These are phyloP conservation scores for Epichloe brachyelytri DNA, from an alignment of 2,329 filamentous ascomycete genomes.

Conservation along the genomic window DNA sequence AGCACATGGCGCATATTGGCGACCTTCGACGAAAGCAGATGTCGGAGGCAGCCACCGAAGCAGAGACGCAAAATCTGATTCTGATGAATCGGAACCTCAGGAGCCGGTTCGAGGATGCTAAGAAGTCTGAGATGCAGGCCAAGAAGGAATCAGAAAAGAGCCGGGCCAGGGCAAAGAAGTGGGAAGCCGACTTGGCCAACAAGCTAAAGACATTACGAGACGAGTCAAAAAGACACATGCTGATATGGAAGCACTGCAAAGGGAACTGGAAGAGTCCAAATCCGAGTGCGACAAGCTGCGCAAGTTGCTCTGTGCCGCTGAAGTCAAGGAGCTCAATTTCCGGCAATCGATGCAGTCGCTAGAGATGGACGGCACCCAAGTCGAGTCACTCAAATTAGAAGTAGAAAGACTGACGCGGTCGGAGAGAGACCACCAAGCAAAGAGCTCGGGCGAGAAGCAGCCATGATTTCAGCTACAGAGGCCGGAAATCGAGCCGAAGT, in stretches of 20 bases:
- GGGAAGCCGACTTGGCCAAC: conserved; percentile 56
- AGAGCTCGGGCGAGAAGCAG: conserved; percentile 45
- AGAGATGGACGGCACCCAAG: conserved; percentile 46
- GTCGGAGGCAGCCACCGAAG: conserved; percentile 64
- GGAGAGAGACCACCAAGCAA: conserved; percentile 50
- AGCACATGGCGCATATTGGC: conserved; percentile 71
- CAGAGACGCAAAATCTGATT: conserved; percentile 70
- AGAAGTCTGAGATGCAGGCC: conserved; percentile 54
- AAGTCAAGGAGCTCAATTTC: conserved; percentile 52
- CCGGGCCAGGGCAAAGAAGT: conserved; percentile 61
- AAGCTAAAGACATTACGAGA: conserved; percentile 56
- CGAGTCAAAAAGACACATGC: conserved; percentile 52
- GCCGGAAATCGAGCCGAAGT: conserved; percentile 46
- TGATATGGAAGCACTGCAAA: conserved; percentile 43
- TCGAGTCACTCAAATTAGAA: conserved; percentile 45
- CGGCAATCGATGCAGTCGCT: conserved; percentile 52
- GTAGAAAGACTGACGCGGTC: conserved; percentile 46
- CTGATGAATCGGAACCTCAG: conserved; percentile 64
- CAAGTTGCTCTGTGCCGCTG: conserved; percentile 52
- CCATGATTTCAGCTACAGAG: conserved; percentile 43
- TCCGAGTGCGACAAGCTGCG: conserved; percentile 52
- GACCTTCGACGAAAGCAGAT: conserved; percentile 64
- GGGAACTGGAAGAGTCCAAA: conserved; percentile 43
- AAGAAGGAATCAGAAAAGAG: conserved; percentile 62
- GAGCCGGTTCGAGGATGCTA: conserved; percentile 59